Conservation (phyloP, 164 flowering plant species). For the Annona squamosa region DNA sequence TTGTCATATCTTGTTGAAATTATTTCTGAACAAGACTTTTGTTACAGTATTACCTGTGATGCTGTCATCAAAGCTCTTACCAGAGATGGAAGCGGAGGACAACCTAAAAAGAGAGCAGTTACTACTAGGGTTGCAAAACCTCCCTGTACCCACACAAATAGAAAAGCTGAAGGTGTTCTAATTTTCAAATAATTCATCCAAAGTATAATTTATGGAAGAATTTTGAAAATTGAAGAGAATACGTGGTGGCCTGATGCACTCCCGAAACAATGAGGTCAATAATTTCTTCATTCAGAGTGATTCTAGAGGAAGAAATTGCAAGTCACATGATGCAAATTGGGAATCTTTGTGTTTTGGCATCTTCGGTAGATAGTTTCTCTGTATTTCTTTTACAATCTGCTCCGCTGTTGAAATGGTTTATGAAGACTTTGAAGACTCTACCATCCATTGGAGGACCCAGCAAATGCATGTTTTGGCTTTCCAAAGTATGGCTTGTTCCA, state of each 20-base stretch:
- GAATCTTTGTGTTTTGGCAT: background rate
- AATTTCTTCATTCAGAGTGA: background rate
- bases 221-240: background rate
- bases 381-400: background rate
- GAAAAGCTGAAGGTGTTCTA: slow-evolving; percentile 73
- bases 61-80: slow-evolving; percentile 88
- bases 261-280: background rate
- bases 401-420: background rate
- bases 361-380: background rate
- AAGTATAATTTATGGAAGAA: background rate
- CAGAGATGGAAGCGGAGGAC: slow-evolving; percentile 91
- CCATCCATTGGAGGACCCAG: background rate
- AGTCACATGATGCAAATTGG: background rate
- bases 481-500: background rate
- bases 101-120: slow-evolving; percentile 72
- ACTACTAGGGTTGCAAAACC: slow-evolving; percentile 74
- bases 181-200: background rate
- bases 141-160: slow-evolving; percentile 66
- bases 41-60: slow-evolving; percentile 78
- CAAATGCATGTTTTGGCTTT: background rate
- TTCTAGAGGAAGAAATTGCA: background rate
- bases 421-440: background rate
- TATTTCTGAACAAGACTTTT: slow-evolving; percentile 6
- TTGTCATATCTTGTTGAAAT: background rate
- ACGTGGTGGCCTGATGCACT: background rate